Percentiles rank a stretch among this genome's conserved stretches.
Conservation (phyloP, 1,284 basidiomycete genomes). For the Cryptococcus jaspeensis region DNA sequence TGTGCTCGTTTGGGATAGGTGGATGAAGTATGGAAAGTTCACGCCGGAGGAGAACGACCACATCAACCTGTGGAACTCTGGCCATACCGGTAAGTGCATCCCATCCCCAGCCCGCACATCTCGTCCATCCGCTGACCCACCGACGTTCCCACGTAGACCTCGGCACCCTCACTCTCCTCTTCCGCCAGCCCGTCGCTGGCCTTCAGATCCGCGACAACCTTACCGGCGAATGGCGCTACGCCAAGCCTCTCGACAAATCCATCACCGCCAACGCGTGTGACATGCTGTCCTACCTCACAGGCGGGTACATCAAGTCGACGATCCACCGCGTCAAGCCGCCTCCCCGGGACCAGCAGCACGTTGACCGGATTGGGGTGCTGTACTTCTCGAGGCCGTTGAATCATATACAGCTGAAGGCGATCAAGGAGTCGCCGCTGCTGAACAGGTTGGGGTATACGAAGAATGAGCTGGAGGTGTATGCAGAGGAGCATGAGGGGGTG, state of each 20-base stretch:
- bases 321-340: conserved; percentile 2
- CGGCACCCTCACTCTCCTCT: conserved; percentile 50
- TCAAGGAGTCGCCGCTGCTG: conserved; percentile 5
- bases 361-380: conserved; percentile 1
- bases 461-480: no score
- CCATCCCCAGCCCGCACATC: no score
- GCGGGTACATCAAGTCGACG: conserved; percentile 4
- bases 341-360: conserved; percentile 1
- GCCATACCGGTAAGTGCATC: no score
- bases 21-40: no score
- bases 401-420: conserved; percentile 1
- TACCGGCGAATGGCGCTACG: neutral
- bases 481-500: no score
- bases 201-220: conserved; percentile 45
- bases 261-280: conserved; percentile 5
- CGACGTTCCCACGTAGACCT: conserved; percentile 27
- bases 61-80: no score
- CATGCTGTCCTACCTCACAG: conserved; percentile 2
- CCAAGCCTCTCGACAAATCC: neutral
- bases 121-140: no score
- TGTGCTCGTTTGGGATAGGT: no score
- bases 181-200: conserved; percentile 52
- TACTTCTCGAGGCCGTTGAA: conserved; percentile 4
- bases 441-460: neutral
- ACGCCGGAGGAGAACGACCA: no score